These are phyloP conservation scores for Leptographium flavum DNA, from an alignment of 2,329 filamentous ascomycete genomes.

Conservation along the genomic window DNA sequence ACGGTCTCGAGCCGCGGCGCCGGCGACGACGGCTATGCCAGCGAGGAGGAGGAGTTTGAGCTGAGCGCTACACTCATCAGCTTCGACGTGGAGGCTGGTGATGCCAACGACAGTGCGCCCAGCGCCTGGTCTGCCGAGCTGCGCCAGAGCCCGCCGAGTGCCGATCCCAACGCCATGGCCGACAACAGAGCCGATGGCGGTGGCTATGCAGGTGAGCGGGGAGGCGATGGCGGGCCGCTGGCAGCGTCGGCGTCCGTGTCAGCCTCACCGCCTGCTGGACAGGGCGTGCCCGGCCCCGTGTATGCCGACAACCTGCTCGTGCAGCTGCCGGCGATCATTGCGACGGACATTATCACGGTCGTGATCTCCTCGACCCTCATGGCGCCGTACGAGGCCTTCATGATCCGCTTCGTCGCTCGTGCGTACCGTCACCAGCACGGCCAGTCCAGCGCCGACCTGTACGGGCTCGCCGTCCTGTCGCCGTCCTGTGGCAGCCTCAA, in stretches of 20 bases:
- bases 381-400: conserved; percentile 31
- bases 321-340: conserved; percentile 31
- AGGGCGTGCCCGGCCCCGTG: not conserved
- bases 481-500: conserved; percentile 17
- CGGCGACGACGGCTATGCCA: conserved; percentile 35
- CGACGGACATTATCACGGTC: conserved; percentile 31
- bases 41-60: conserved; percentile 37
- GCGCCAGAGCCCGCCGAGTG: conserved; percentile 26
- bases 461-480: conserved; percentile 20
- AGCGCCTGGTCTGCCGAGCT: conserved; percentile 46
- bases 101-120: conserved; percentile 33
- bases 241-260: not conserved
- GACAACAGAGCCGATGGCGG: not conserved
- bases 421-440: conserved; percentile 24
- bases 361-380: conserved; percentile 27
- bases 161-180: not conserved
- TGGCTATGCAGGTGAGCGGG: not conserved
- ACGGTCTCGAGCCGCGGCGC: conserved; percentile 23
- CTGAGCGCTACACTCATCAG: conserved; percentile 43
- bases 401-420: conserved; percentile 29
- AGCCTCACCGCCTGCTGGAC: no score
- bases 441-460: conserved; percentile 24
- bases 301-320: conserved; percentile 31
- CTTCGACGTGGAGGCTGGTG: conserved; percentile 45
- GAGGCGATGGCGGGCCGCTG: not conserved